Evolutionary conservation across 345 rosid genomes (phyloP), one percentile per base, ranked within the genome.

Genomic region (Dimocarpus longan): DNA sequence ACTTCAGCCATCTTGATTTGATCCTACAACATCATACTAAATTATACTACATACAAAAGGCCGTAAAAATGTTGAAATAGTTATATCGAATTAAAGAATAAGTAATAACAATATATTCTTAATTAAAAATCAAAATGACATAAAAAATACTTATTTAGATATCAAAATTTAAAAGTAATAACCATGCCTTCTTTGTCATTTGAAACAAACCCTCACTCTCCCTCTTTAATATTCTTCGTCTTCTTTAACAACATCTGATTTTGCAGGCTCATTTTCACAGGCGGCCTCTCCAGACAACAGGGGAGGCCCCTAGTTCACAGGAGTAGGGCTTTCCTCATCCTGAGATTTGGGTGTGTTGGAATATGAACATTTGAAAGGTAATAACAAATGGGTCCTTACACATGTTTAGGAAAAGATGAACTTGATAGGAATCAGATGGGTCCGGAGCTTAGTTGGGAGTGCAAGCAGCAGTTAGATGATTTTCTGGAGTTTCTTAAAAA

Each of bases 1-100:
- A 91, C 93, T 84, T 95, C 98, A 81, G 93, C 87, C 93, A 95
- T 76, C 75, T 91, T 91, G 82, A 95, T 91, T 90, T 95, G 98
- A 85, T 90, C 99, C 99, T 93, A 82, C 76, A 91, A 79, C 56
- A 86, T 37, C 32, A 79, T 65, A 42, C 57, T 52, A 73, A 73
- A 26, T 13, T 22, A 66, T 52, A 46, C 62, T 32, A 65, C 46
- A 54, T 32, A 50, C 19, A 43, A 16, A 26, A 13, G 13, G 15
- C 16, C 19, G 13, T 4, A 60, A 60, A 21, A 10, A 8, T 15
- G 64, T 22, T 22, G 12, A 60, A 60, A n/a, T 5, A 21, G 18
- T 60, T 22, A 60, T 22, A 60, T 19, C 65, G 7, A 22, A 60
- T 21, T n/a, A 21, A 59, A 60, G 65, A 60, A 60, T 60, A 26